A percentile compares a stretch with the other conserved stretches of the same genome.
Evolutionary conservation across 2,329 filamentous ascomycete species (phyloP).

Genomic region (Phaeosphaeria sp.): DNA sequence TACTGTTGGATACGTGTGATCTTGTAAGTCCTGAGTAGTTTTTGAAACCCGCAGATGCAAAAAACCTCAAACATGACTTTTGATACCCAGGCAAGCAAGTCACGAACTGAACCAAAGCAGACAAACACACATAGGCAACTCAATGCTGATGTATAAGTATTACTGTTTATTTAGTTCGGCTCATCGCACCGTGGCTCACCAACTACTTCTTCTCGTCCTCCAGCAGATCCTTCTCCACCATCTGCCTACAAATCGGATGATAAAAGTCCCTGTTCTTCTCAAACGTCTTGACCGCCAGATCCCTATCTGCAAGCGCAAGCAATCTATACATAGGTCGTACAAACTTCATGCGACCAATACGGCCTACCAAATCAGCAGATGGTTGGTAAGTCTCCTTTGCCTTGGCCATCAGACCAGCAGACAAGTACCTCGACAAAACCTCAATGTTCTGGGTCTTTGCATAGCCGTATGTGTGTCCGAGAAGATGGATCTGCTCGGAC

Average conservation of each 20-base stretch:
- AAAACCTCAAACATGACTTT: background rate
- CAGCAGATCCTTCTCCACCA: slow-evolving; percentile 85
- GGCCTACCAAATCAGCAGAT: slow-evolving; percentile 75
- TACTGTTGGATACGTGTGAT: background rate
- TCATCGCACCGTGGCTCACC: background rate
- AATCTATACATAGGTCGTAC: slow-evolving; percentile 83
- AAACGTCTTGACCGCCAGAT: slow-evolving; percentile 81
- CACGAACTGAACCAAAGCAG: background rate
- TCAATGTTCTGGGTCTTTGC: slow-evolving; percentile 83
- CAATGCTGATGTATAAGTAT: background rate
- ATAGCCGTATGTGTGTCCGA: slow-evolving; percentile 76
- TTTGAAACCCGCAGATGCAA: background rate
- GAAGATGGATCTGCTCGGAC: slow-evolving; percentile 68
- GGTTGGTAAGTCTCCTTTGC: slow-evolving; percentile 73
- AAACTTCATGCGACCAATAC: slow-evolving; percentile 96
- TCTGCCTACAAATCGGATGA: slow-evolving; percentile 80
- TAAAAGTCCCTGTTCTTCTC: slow-evolving; percentile 90
- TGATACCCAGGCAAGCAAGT: background rate
- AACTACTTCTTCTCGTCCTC: slow-evolving; percentile 39
- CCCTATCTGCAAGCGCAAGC: slow-evolving; percentile 75
- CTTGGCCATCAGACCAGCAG: slow-evolving; percentile 76
- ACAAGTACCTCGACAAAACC: slow-evolving; percentile 79
- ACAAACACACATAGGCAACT: background rate
- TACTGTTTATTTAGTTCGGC: background rate
- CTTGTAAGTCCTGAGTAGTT: background rate